These are phyloP conservation scores for Pichia kluyveri DNA, from an alignment of 805 yeast species.

Conservation along the genomic window DNA sequence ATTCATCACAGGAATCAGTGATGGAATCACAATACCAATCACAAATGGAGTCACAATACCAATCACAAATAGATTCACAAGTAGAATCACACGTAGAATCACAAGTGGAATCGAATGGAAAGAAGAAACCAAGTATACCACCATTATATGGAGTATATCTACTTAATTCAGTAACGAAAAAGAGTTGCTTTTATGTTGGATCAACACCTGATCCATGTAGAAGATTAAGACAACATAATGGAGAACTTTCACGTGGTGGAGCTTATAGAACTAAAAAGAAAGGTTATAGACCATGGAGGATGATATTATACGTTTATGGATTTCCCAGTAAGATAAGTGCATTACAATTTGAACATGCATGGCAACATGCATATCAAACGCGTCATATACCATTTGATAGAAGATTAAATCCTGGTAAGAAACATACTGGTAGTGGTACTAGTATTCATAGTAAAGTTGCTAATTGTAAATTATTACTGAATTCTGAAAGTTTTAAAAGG, in stretches of 20 bases:
- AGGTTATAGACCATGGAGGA: slow-evolving; percentile 67
- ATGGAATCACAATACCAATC: neutral
- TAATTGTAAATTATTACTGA: slow-evolving; percentile 35
- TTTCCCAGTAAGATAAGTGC: slow-evolving; percentile 66
- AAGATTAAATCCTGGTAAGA: slow-evolving; percentile 31
- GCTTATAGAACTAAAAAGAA: slow-evolving; percentile 55
- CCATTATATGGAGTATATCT: slow-evolving; percentile 64
- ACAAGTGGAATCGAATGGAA: neutral
- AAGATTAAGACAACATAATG: slow-evolving; percentile 73
- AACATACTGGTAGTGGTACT: slow-evolving; percentile 25
- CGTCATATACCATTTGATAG: slow-evolving; percentile 40
- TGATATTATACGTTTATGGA: slow-evolving; percentile 55
- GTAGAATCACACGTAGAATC: neutral
- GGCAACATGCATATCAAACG: slow-evolving; percentile 66
- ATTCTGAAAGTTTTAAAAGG: slow-evolving; percentile 33
- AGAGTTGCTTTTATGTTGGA: slow-evolving; percentile 62
- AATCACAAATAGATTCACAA: neutral
- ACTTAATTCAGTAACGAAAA: slow-evolving; percentile 49
- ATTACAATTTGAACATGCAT: slow-evolving; percentile 76
- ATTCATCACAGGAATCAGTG: too few relatives aligned
- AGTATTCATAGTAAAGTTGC: slow-evolving; percentile 40
- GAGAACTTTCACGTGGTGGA: slow-evolving; percentile 53
- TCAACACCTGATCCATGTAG: slow-evolving; percentile 69
- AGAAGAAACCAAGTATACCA: slow-evolving; percentile 18
- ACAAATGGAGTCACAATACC: neutral